These are phyloP conservation scores for Raffaelea deltoideospora DNA, from an alignment of 2,329 filamentous ascomycete species.

Conservation along the genomic window DNA sequence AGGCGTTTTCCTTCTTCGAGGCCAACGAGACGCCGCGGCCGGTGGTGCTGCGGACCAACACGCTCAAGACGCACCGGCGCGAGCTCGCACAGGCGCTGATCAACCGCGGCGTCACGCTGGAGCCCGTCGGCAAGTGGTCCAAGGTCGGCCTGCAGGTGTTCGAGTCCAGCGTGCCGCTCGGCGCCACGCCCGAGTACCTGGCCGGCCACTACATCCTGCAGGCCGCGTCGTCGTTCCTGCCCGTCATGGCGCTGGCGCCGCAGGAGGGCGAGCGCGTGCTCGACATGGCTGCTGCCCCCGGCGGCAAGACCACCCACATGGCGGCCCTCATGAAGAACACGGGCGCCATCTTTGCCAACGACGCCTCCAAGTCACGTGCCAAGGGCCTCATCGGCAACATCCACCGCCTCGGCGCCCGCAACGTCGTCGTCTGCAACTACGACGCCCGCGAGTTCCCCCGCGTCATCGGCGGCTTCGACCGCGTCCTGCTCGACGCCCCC, in stretches of 20 bases:
- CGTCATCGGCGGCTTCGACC: slow-evolving; percentile 90
- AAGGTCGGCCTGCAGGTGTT: slow-evolving; percentile 97
- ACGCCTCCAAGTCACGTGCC: slow-evolving; percentile 81
- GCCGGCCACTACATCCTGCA: slow-evolving; percentile 97
- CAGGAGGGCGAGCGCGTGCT: slow-evolving; percentile 86
- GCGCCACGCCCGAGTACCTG: slow-evolving; percentile 93
- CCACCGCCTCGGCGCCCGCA: slow-evolving; percentile 83
- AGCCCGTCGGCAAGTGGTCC: slow-evolving; percentile 96
- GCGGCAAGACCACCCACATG: slow-evolving; percentile 92
- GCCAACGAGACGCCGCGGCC: slow-evolving; percentile 88
- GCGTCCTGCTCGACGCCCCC: slow-evolving; percentile 84
- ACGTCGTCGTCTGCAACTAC: slow-evolving; percentile 90
- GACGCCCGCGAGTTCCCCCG: slow-evolving; percentile 88
- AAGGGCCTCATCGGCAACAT: slow-evolving; percentile 98
- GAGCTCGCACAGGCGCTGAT: slow-evolving; percentile 88
- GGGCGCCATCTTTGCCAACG: slow-evolving; percentile 88
- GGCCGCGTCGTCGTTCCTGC: slow-evolving; percentile 89
- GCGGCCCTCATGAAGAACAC: slow-evolving; percentile 98
- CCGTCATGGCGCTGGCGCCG: slow-evolving; percentile 91
- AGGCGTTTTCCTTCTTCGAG: slow-evolving; percentile 97
- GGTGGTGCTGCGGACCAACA: slow-evolving; percentile 94
- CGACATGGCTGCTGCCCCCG: slow-evolving; percentile 87
- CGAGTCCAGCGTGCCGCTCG: slow-evolving; percentile 69
- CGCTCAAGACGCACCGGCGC: slow-evolving; percentile 58
- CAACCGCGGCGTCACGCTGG: slow-evolving; percentile 88